Evolutionary conservation across 129 eudicot genomes (phyloP).

Genomic region (Artemisia annua): DNA sequence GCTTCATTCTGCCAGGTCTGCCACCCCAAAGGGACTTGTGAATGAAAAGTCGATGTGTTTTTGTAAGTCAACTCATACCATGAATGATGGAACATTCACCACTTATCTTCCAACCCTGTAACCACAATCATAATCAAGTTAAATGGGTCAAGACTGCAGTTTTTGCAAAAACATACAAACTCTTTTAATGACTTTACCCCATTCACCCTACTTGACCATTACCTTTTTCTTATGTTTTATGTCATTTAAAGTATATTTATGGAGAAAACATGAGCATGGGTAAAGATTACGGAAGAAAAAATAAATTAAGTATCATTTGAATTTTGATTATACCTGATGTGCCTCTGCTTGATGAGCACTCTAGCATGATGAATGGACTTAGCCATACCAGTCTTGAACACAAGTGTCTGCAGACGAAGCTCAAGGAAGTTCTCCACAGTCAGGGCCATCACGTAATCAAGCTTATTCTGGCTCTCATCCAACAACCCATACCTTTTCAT

Average conservation of each 20-base stretch:
- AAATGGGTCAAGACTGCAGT: background rate
- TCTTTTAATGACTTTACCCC: too few relatives aligned
- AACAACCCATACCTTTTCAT: conserved; percentile 68
- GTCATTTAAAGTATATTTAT: background rate
- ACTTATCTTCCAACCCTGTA: conserved; percentile 76
- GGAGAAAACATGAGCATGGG: background rate
- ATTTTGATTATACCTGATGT: conserved; percentile 56
- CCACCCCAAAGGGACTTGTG: conserved; percentile 80
- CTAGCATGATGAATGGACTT: conserved; percentile 86
- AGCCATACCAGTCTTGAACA: conserved; percentile 84
- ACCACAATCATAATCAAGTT: background rate
- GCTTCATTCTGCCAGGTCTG: conserved; percentile 11
- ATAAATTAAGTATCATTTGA: background rate
- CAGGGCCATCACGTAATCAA: conserved; percentile 77
- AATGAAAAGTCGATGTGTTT: conserved; percentile 74
- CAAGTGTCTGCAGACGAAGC: conserved; percentile 71
- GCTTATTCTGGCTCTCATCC: conserved; percentile 78
- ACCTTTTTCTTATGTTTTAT: background rate
- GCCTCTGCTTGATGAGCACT: conserved; percentile 84
- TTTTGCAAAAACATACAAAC: too few relatives aligned
- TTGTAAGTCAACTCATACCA: conserved; percentile 71
- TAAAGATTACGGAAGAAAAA: background rate
- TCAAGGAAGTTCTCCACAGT: conserved; percentile 82
- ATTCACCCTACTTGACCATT: too few relatives aligned
- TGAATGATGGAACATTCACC: conserved; percentile 69